These are phyloP conservation scores for Solanum neorickii DNA, from an alignment of 257 asterid species.

Conservation along the genomic window DNA sequence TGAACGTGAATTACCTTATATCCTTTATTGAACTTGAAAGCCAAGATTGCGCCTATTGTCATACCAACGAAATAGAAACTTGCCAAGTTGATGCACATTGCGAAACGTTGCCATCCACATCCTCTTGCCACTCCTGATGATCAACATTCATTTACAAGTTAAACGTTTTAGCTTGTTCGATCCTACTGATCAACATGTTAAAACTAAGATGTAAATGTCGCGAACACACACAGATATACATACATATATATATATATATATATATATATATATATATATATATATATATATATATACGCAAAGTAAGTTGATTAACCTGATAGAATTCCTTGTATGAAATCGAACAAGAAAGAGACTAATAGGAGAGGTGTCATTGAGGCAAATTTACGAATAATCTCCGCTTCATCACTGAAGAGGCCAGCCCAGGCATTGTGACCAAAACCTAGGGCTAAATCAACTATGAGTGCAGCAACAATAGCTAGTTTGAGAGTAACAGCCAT, in stretches of 20 bases:
- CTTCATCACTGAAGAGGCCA: conserved; percentile 45
- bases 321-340: conserved; percentile 59
- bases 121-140: conserved; percentile 71
- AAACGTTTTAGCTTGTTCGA: neutral
- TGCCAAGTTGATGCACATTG: conserved; percentile 30
- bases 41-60: conserved; percentile 42
- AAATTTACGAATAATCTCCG: conserved; percentile 29
- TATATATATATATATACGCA: neutral
- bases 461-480: conserved; percentile 24
- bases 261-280: neutral
- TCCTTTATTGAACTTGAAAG: conserved; percentile 35
- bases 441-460: conserved; percentile 24
- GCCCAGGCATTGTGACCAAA: conserved; percentile 71
- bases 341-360: conserved; percentile 32
- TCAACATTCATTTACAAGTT: neutral
- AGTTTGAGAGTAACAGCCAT: conserved; percentile 54
- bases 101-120: conserved; percentile 71
- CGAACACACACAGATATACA: no score
- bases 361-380: conserved; percentile 68
- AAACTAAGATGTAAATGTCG: neutral
- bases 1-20: conserved; percentile 33
- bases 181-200: neutral
- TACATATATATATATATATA: no score
- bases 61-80: conserved; percentile 31
- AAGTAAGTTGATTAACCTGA: conserved; percentile 30